These are phyloP conservation scores for Bryoerythrophyllum caledonicum DNA, from an alignment of 225 moss, liverwort and hornwort genomes.

Conservation along the genomic window DNA sequence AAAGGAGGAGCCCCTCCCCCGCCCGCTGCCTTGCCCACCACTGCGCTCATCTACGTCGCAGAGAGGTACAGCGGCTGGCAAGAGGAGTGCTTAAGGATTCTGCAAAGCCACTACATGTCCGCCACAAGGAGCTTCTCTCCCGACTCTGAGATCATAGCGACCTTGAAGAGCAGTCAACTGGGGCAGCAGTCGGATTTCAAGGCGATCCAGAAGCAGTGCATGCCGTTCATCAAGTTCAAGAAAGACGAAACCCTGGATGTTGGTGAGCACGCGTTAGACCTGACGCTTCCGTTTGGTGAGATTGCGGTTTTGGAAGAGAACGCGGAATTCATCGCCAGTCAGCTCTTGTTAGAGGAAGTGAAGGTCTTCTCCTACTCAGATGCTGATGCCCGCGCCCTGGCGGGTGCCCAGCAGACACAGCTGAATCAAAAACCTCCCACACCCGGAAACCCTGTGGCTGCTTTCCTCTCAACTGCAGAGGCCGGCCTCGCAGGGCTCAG, in stretches of 20 bases:
- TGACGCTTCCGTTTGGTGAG: slow-evolving; percentile 87
- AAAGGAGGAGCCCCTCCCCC: slow-evolving; percentile 46
- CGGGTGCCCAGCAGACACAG: slow-evolving; percentile 48
- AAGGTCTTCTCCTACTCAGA: slow-evolving; percentile 51
- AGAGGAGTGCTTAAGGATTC: slow-evolving; percentile 54
- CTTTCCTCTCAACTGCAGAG: slow-evolving; percentile 49
- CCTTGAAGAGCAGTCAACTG: slow-evolving; percentile 46
- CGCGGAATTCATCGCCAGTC: slow-evolving; percentile 64
- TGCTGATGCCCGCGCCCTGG: slow-evolving; percentile 38
- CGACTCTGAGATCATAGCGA: slow-evolving; percentile 51
- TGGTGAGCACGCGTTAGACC: slow-evolving; percentile 83
- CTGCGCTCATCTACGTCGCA: slow-evolving; percentile 70
- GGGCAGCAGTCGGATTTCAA: slow-evolving; percentile 62
- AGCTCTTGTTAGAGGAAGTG: slow-evolving; percentile 67
- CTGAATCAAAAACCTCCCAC: slow-evolving; percentile 74
- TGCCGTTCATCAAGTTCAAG: slow-evolving; percentile 98
- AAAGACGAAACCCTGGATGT: slow-evolving; percentile 88
- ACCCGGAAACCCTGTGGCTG: slow-evolving; percentile 73
- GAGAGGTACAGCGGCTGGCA: slow-evolving; percentile 94
- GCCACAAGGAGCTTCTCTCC: slow-evolving; percentile 34
- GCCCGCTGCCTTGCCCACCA: slow-evolving; percentile 46
- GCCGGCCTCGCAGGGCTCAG: slow-evolving; percentile 36
- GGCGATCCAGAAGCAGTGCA: slow-evolving; percentile 79
- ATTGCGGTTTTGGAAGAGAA: slow-evolving; percentile 64
- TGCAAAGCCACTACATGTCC: slow-evolving; percentile 42